Base-by-base conservation (phyloP, 2,329 filamentous ascomycete species). In the Aurifilum marmelostoma region DNA sequence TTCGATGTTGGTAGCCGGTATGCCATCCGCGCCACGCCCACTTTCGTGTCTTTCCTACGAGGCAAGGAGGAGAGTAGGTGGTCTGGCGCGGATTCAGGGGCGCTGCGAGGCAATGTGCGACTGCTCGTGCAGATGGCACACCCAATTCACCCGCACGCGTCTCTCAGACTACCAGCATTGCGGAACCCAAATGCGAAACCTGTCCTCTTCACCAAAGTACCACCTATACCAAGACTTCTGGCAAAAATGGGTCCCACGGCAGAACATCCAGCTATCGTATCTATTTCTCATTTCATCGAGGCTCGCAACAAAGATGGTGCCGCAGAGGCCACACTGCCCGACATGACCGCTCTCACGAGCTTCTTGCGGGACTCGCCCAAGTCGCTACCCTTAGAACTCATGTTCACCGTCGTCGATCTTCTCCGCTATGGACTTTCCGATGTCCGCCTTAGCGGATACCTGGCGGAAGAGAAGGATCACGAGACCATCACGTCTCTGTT, bases 381-480 rank as follows among this genome's bases (percentile, higher is more conserved):
- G 0, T 80, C 82, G 0, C 80, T 97, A 1, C 86, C 91, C 0
- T 77, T 82, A 0, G 91, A 92, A 18, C 81, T 85, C 0, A 85
- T 94, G 58, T 98, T 98, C 76, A 88, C 93, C 0, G 83, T 94
- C 0, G 85, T 97, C n/a, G 96, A 98, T 76, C 85, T 99, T 1
- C 86, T 97, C 64, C 88, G 96, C 29, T 87, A 92, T 71, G 87
- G 92, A 0, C 87, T 97, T 68, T 83, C 90, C 16, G 95, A 98
- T 74, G 84, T 90, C 0, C 88, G 94, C 52, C 84, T 97, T 21
- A 93, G 92, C 71, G 91, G 91, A 24, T 97, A 89, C 80, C 94
- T 94, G 71, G 92, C 92, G 0, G 91, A 96, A 76, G 93, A 97
- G 77, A 77, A 83, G 21, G 82, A 83, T 11, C 89, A 92, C 68